Conservation (phyloP, 108 stramenopile species). For the Conticribra guillardii region DNA sequence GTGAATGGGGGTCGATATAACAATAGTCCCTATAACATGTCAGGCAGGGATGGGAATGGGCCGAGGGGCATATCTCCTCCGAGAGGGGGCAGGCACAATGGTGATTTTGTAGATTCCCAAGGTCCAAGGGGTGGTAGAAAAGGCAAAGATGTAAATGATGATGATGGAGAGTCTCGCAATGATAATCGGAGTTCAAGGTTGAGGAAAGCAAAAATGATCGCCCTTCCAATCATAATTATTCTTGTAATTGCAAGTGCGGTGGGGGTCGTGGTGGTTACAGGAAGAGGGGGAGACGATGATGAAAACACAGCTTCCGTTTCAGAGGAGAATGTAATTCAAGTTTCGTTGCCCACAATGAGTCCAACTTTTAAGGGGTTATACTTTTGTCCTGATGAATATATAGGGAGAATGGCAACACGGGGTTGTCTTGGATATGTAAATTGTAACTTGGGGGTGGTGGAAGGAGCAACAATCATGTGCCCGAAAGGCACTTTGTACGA, state of each 20-base stretch:
- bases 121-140: too few relatives aligned
- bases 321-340: conserved; percentile 7
- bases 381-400: conserved; percentile 23
- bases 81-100: too few relatives aligned
- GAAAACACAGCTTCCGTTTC: background rate
- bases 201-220: conserved; percentile 19
- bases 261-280: conserved; percentile 8
- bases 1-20: too few relatives aligned
- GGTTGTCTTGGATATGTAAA: conserved; percentile 40
- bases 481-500: conserved; percentile 36
- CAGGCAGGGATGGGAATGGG: too few relatives aligned
- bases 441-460: conserved; percentile 18
- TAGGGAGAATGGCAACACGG: conserved; percentile 18
- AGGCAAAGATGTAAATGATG: too few relatives aligned
- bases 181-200: conserved; percentile 1
- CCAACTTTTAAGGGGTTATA: conserved; percentile 37
- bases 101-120: too few relatives aligned
- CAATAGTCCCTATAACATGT: too few relatives aligned
- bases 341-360: conserved; percentile 26
- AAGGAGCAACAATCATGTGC: conserved; percentile 11
- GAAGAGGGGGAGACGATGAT: conserved; percentile 4
- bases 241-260: conserved; percentile 10
- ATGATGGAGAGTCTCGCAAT: background rate
- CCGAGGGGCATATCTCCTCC: too few relatives aligned
- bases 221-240: conserved; percentile 14